Base-by-base conservation (phyloP, 345 rosid genomes). In the Xanthoceras sorbifolium region DNA sequence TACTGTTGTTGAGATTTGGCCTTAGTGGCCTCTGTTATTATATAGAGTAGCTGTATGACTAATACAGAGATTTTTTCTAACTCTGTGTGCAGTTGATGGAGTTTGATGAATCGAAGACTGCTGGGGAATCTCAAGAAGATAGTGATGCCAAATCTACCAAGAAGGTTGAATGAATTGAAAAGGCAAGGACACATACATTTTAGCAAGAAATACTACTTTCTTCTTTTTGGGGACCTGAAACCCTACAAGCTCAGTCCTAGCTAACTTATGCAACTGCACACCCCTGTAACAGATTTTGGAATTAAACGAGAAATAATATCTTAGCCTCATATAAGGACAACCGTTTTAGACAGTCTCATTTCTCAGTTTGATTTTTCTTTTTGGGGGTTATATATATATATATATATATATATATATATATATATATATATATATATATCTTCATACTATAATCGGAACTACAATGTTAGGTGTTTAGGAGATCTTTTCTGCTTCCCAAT, bases 31-130 rank as follows among this genome's bases (percentile, higher is more conserved):
- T 69, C 59, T 26, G 50, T 14, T 9, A 10, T 69, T 60, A 6
- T 42, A 18, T 18, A 18, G 23, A 5, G 66, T 23, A 54, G 48
- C 60, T 65, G 23, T 5, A 20, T 28, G 38, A n/a, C 60, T 60
- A 32, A 38, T 60, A 29, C 15, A 70, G 22, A 23, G 1, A 8
- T 40, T 1, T 59, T 0, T 50, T 62, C 1, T 63, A n/a, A 29
- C 40, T 5, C n/a, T 3, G 1, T 62, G 10, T 86, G 87, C 91
- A 94, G 98, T 82, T 94, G 82, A 59, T 94, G 97, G 98, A 90
- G 74, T 94, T 94, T 80, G 97, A 94, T 59, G 98, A 94, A 80
- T 88, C 93, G 0, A 89, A 89, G 85, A 80, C 77, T 9, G 64
- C 78, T 0, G 34, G 48, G 32, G 14, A 59, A 20, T 78, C 79